Evolutionary conservation across 257 asterid genomes (phyloP).

Genomic region (Gentiana macrophylla): DNA sequence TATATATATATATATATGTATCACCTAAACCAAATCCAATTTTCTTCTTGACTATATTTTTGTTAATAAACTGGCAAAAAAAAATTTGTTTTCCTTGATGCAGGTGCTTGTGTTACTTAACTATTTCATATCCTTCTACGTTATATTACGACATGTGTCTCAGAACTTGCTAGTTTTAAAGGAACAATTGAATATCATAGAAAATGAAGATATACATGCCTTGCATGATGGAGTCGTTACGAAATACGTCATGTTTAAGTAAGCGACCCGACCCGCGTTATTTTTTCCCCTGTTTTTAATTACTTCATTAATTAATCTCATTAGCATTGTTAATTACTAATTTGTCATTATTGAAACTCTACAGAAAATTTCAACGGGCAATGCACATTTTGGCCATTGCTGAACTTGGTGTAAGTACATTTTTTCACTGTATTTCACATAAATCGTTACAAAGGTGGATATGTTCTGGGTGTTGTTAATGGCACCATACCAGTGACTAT

Average conservation of each 20-base stretch:
- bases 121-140: slow-evolving; percentile 45
- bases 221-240: slow-evolving; percentile 72
- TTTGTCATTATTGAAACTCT: not conserved
- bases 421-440: not conserved
- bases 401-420: slow-evolving; percentile 62
- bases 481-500: too few species aligned
- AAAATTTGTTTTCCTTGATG: not conserved
- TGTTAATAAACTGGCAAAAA: too few species aligned
- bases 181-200: slow-evolving; percentile 62
- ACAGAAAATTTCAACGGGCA: slow-evolving; percentile 84
- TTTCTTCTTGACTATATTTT: too few species aligned
- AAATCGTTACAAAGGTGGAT: too few species aligned
- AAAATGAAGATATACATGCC: slow-evolving; percentile 51
- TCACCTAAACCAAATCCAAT: not conserved
- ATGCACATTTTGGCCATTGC: slow-evolving; percentile 67
- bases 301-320: too few species aligned
- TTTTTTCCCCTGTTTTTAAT: not conserved
- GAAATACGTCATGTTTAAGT: slow-evolving; percentile 79
- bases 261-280: slow-evolving; percentile 10
- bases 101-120: slow-evolving; percentile 52
- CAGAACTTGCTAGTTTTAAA: slow-evolving; percentile 46
- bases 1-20: too few species aligned
- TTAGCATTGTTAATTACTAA: not conserved
- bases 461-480: too few species aligned
- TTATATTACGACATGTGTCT: slow-evolving; percentile 55